These are phyloP conservation scores for Picochlorum sp. DNA, from an alignment of 139 green algal genomes.

Conservation along the genomic window DNA sequence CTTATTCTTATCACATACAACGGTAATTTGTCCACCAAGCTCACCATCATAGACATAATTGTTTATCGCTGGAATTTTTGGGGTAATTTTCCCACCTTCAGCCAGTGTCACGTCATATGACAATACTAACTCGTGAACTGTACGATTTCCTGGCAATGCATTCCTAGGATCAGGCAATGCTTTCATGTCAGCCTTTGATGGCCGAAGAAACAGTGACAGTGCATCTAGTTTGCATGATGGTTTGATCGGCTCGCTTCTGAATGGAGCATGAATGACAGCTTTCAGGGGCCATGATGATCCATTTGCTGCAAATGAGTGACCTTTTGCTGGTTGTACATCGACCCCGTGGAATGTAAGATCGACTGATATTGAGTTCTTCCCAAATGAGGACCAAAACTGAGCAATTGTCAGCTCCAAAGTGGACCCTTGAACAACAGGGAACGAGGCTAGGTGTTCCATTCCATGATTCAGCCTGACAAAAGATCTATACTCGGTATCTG, in stretches of 20 bases:
- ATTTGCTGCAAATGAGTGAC: slow-evolving; percentile 17
- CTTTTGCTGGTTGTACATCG: neutral
- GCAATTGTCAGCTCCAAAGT: slow-evolving; percentile 77
- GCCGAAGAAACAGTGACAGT: slow-evolving; percentile 49
- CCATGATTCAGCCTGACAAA: slow-evolving; percentile 13
- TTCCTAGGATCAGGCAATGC: slow-evolving; percentile 43
- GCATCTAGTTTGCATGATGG: slow-evolving; percentile 47
- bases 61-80: slow-evolving; percentile 59
- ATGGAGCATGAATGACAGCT: slow-evolving; percentile 29
- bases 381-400: slow-evolving; percentile 67
- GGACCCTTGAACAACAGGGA: slow-evolving; percentile 37
- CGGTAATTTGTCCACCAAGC: slow-evolving; percentile 62
- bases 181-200: slow-evolving; percentile 22
- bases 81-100: slow-evolving; percentile 65
- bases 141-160: slow-evolving; percentile 47
- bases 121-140: slow-evolving; percentile 65
- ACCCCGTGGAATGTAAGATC: slow-evolving; percentile 74
- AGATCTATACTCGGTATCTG: slow-evolving; percentile 43
- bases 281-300: slow-evolving; percentile 21
- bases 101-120: slow-evolving; percentile 69
- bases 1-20: slow-evolving; percentile 68
- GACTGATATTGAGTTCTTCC: slow-evolving; percentile 27
- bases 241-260: slow-evolving; percentile 52
- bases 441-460: slow-evolving; percentile 8
- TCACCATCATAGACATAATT: slow-evolving; percentile 41